phyloP scores from a whole-genome alignment of 352 stramenopile species.

The Pythium scleroteichum region DNA sequence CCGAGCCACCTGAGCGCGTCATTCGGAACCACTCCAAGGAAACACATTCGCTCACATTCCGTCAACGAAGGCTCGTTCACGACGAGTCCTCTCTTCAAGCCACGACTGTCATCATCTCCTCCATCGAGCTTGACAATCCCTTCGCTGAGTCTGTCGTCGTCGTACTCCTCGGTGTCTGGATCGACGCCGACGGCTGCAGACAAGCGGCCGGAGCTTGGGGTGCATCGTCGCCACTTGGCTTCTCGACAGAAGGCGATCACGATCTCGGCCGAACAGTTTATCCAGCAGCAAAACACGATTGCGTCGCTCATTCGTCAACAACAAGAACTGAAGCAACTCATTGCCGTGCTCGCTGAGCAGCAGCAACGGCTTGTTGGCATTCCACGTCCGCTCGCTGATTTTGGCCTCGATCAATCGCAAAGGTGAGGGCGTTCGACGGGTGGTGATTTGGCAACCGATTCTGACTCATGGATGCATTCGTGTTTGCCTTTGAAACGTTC shows the following conservation, averaged over 20 bases:
- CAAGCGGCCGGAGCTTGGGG: conserved; percentile 15
- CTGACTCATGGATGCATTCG: conserved; percentile 8
- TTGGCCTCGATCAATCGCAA: conserved; percentile 53
- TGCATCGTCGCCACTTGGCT: conserved; percentile 25
- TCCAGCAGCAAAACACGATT: conserved; percentile 85
- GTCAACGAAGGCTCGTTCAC: conserved; percentile 4
- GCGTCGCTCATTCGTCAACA: conserved; percentile 79
- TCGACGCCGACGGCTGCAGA: conserved; percentile 4
- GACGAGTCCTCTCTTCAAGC: conserved; percentile 12
- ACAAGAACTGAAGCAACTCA: conserved; percentile 83
- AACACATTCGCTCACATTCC: conserved; percentile 6
- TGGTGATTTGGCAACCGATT: background rate
- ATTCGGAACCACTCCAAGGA: conserved; percentile 10
- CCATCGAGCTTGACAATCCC: background rate
- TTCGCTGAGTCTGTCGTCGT: conserved; percentile 15
- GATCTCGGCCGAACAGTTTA: conserved; percentile 69
- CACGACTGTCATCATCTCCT: background rate
- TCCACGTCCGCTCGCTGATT: conserved; percentile 62
- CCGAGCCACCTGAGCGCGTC: conserved; percentile 10
- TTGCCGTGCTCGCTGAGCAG: conserved; percentile 72
- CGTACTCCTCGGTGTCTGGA: conserved; percentile 17
- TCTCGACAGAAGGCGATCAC: conserved; percentile 57
- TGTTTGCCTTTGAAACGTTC: background rate
- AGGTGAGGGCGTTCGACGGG: conserved; percentile 29
- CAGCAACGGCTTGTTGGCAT: conserved; percentile 77